phyloP scores from a whole-genome alignment of 331 rosid species.

The Pyracantha coccinea region DNA sequence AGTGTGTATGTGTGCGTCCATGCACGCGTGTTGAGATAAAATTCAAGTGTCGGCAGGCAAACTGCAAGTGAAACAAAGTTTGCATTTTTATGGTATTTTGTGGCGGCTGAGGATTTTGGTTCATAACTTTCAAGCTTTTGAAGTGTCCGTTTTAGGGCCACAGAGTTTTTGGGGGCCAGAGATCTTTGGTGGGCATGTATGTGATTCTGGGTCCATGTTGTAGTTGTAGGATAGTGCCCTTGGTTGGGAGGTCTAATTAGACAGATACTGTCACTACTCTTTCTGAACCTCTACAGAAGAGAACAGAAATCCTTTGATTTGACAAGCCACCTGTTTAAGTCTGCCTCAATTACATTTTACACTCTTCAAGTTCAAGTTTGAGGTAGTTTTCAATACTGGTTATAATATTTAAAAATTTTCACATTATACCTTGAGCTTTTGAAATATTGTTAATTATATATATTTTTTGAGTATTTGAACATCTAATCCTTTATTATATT shows the following conservation, averaged over 20 bases:
- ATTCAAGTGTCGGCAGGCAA: slow-evolving; percentile 52
- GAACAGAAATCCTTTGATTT: not conserved
- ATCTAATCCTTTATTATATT: too few species aligned
- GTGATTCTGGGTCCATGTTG: slow-evolving; percentile 10
- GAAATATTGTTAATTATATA: too few species aligned
- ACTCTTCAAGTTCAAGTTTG: too few species aligned
- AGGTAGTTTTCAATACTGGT: too few species aligned
- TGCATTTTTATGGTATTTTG: not conserved
- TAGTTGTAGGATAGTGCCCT: not conserved
- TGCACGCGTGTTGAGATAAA: not conserved
- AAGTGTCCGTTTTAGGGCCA: not conserved
- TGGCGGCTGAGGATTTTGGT: slow-evolving; percentile 11
- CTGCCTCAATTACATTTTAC: too few species aligned
- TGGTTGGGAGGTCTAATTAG: slow-evolving; percentile 20
- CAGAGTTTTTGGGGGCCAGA: not conserved
- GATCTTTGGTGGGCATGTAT: slow-evolving; percentile 20
- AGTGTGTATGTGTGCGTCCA: slow-evolving; percentile 11
- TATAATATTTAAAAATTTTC: too few species aligned
- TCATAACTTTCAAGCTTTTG: not conserved
- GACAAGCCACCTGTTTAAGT: too few species aligned
- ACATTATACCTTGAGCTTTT: too few species aligned
- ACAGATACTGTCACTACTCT: not conserved
- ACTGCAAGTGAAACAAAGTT: slow-evolving; percentile 10
- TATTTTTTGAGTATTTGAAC: too few species aligned
- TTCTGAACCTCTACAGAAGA: not conserved